Evolutionary conservation across 1,139 yeast genomes (phyloP).

Genomic region (Eremothecium sinecaudum): DNA sequence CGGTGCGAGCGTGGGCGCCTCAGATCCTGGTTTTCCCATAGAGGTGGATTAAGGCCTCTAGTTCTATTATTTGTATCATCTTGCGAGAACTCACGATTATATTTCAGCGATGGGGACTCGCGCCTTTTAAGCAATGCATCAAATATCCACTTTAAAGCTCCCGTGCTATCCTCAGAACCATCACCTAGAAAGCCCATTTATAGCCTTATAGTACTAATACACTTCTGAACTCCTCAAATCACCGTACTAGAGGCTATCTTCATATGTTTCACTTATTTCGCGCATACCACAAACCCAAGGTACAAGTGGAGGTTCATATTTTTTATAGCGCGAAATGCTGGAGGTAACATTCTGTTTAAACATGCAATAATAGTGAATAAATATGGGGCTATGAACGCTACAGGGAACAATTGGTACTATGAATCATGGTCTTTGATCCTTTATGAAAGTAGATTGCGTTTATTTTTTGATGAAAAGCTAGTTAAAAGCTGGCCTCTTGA

Average conservation of each 20-base stretch:
- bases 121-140: constrained; percentile 27
- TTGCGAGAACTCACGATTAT: constrained; percentile 18
- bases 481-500: constrained; percentile 1
- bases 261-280: too few species aligned
- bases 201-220: neutral
- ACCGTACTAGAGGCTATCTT: too few species aligned
- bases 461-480: neutral
- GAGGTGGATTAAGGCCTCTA: constrained; percentile 2
- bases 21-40: neutral
- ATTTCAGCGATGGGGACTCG: constrained; percentile 25
- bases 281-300: too few species aligned
- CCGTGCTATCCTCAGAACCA: constrained; percentile 14
- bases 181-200: constrained; percentile 3
- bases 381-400: too few species aligned
- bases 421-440: constrained; percentile 2
- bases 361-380: too few species aligned
- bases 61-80: constrained; percentile 21
- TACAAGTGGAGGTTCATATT: too few species aligned
- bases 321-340: too few species aligned
- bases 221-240: too few species aligned
- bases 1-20: constrained; percentile 10
- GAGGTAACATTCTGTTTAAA: too few species aligned
- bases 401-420: neutral
- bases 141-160: constrained; percentile 26
- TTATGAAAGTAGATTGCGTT: neutral